These are phyloP conservation scores for Fusarium subglutinans DNA, from an alignment of 2,329 filamentous ascomycete species.

Conservation along the genomic window DNA sequence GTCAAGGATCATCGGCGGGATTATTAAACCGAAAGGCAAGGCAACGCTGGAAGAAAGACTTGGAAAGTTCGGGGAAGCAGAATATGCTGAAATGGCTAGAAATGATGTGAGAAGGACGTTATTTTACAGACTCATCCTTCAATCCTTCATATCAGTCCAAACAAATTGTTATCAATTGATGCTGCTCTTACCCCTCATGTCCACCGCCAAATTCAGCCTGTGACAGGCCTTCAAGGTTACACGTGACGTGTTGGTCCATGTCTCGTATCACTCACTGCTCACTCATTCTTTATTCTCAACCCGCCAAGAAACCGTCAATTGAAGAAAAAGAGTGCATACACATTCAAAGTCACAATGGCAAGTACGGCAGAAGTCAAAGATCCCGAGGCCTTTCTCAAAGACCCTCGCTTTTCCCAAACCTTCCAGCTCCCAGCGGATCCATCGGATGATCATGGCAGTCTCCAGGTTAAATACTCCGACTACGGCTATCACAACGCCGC, in stretches of 20 bases:
- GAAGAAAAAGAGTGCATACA: no score
- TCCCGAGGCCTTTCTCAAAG: neutral
- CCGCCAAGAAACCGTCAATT: neutral
- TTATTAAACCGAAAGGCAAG: neutral
- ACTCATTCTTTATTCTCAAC: neutral
- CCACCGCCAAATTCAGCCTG: neutral
- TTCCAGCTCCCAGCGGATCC: conserved; percentile 1
- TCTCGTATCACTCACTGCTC: neutral
- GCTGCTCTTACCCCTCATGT: neutral
- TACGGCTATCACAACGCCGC: conserved; percentile 16
- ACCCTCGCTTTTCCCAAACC: conserved; percentile 14
- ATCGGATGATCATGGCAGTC: neutral
- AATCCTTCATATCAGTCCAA: neutral
- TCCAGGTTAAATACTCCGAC: conserved; percentile 15
- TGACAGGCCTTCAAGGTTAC: neutral
- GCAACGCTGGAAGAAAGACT: neutral
- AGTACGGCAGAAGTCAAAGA: neutral
- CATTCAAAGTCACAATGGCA: neutral
- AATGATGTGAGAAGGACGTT: neutral
- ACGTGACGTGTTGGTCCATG: neutral
- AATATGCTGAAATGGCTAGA: neutral
- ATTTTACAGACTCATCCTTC: neutral
- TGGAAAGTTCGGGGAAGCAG: neutral
- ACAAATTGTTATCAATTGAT: neutral
- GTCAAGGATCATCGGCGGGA: neutral